Conservation (phyloP, 2,329 filamentous ascomycete genomes). For the Beauveria pseudobassiana region DNA sequence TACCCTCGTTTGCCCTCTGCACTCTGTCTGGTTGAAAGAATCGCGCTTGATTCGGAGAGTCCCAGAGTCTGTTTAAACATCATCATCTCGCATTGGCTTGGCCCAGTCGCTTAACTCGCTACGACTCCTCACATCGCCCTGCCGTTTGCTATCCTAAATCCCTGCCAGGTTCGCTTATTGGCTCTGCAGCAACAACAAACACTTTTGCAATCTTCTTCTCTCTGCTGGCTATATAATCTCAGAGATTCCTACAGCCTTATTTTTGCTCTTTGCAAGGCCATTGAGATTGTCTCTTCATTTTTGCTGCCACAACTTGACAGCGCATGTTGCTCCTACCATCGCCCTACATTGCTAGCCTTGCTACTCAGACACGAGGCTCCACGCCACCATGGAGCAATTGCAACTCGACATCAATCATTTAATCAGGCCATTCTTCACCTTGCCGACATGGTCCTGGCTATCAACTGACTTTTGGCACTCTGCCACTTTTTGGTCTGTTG, state of each 20-base stretch:
- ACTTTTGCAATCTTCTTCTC: neutral
- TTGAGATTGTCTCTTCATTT: neutral
- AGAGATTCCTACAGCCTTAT: neutral
- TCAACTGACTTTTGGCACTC: slow-evolving; percentile 33
- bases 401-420: neutral
- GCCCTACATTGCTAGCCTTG: neutral
- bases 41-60: neutral
- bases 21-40: neutral
- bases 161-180: slow-evolving; percentile 3
- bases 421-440: neutral
- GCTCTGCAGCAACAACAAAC: slow-evolving; percentile 1
- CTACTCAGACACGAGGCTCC: neutral
- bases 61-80: neutral
- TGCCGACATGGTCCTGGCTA: slow-evolving; percentile 16
- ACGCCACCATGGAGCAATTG: neutral
- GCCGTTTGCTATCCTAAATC: slow-evolving; percentile 7
- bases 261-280: neutral
- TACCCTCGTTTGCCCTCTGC: neutral
- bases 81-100: neutral
- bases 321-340: neutral
- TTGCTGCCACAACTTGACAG: neutral
- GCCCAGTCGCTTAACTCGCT: neutral
- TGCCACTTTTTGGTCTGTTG: slow-evolving; percentile 35
- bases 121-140: slow-evolving; percentile 1
- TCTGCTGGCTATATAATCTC: neutral